phyloP scores from a whole-genome alignment of 2,329 filamentous ascomycete species.

The Blumeria graminis region DNA sequence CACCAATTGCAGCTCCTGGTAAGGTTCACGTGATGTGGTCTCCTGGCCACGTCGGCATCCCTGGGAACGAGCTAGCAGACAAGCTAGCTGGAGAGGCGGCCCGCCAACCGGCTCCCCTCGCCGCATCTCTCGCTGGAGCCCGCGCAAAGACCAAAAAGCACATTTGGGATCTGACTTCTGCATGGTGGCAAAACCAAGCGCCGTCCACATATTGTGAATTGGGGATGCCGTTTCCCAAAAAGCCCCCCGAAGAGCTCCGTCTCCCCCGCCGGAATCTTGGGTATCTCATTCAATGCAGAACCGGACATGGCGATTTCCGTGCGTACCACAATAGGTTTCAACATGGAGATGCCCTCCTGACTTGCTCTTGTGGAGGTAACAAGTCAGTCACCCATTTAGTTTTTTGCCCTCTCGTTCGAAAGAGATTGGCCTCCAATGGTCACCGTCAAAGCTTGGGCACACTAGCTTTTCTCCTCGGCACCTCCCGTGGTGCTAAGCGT shows the following conservation, averaged over 20 bases:
- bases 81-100: not conserved
- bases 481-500: no score
- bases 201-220: not conserved
- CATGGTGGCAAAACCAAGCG: not conserved
- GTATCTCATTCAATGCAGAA: not conserved
- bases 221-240: not conserved
- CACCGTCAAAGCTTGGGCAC: no score
- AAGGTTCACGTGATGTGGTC: not conserved
- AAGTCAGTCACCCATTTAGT: no score
- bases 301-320: not conserved
- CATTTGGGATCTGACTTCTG: not conserved
- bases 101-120: not conserved
- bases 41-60: not conserved
- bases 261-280: not conserved
- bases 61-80: not conserved
- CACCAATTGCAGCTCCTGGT: not conserved
- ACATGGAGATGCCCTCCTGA: no score
- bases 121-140: not conserved
- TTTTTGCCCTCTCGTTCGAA: no score
- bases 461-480: no score
- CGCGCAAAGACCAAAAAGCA: not conserved
- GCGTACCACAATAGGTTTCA: not conserved
- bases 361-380: no score
- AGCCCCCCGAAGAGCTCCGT: not conserved
- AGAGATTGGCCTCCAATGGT: no score